Base-by-base conservation (phyloP, 495 filamentous ascomycete species). In the Penicillium ochrochloron region DNA sequence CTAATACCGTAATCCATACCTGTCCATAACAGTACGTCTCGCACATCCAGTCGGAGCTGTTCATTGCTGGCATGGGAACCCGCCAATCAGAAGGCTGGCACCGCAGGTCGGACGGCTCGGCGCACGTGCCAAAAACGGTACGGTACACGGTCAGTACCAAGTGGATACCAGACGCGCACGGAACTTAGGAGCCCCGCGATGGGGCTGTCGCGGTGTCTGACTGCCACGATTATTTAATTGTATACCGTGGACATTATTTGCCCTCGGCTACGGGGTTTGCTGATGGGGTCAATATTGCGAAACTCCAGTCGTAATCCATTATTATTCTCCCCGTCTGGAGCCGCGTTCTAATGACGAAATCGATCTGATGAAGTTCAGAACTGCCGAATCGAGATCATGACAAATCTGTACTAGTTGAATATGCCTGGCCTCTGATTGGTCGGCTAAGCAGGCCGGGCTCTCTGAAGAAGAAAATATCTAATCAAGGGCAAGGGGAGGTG, bases 11-110 rank as follows among this genome's bases (percentile, higher is more conserved):
- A 37, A 60, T 63, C 62, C 53, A 34, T 23, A 54, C n/a, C 5
- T 7, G 51, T 29, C 51, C 53, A 23, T 67, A 12, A 70, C 68
- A 35, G 56, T 59, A 62, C 52, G 35, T 31, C 46, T 23, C 1
- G 10, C 12, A 2, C 3, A 3, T n/a, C 7, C 54, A 42, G 17
- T 44, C 27, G 21, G 56, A 31, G 50, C 57, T 17, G 33, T 53
- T 56, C 27, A 66, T 71, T 73, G 67, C 67, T 70, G 71, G 71
- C 10, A 55, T 14, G n/a, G 23, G n/a, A 44, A 57, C 62, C 73
- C 71, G 67, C 73, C 71, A 74, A 69, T 74, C 29, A 70, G 8
- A 69, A 10, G 0, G 11, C 34, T 7, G 2, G 2, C 12, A 61
- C 35, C 1, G 5, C 29, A 0, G 44, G 9, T 25, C 31, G 46